Percentiles rank a stretch among this genome's conserved stretches.
Evolutionary conservation across 768 basidiomycete genomes (phyloP).

Genomic region (Naganishia kalamii): DNA sequence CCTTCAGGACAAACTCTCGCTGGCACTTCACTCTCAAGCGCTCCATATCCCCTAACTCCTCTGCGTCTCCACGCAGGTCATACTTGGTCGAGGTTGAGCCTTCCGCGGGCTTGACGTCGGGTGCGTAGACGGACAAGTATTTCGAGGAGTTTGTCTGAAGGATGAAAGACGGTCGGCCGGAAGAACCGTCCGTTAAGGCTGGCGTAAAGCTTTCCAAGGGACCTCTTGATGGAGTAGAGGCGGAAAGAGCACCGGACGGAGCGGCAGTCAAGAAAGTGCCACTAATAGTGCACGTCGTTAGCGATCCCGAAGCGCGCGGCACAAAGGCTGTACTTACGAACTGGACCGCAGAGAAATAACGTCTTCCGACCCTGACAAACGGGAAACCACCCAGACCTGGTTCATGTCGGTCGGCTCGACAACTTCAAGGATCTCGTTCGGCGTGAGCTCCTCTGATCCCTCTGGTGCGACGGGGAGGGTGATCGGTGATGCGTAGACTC

Average conservation of each 20-base stretch:
- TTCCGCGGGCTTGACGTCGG: constrained; percentile 19
- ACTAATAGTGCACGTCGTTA: constrained; percentile 18
- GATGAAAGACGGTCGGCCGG: constrained; percentile 32
- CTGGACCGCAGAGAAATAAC: constrained; percentile 38
- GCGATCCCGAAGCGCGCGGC: background rate
- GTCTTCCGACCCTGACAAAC: constrained; percentile 42
- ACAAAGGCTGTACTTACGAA: constrained; percentile 31
- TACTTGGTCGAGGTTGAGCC: constrained; percentile 20
- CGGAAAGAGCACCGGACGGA: constrained; percentile 40
- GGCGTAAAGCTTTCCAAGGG: constrained; percentile 44
- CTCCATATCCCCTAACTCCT: constrained; percentile 25
- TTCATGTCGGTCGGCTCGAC: constrained; percentile 44
- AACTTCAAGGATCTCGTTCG: constrained; percentile 36
- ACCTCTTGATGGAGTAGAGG: constrained; percentile 41
- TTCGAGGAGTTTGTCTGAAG: constrained; percentile 36
- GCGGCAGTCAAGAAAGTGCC: constrained; percentile 45
- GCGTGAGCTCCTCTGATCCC: constrained; percentile 35
- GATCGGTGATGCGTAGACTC: constrained; percentile 42
- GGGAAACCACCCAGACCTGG: constrained; percentile 44
- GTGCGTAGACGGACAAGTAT: constrained; percentile 33
- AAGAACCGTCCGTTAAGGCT: constrained; percentile 2
- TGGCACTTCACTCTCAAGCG: constrained; percentile 42
- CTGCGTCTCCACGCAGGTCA: constrained; percentile 39
- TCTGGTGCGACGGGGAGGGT: constrained; percentile 41
- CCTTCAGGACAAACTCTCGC: constrained; percentile 43